Evolutionary conservation across 2,329 filamentous ascomycete genomes (phyloP).

Genomic region (Colletotrichum incanum): DNA sequence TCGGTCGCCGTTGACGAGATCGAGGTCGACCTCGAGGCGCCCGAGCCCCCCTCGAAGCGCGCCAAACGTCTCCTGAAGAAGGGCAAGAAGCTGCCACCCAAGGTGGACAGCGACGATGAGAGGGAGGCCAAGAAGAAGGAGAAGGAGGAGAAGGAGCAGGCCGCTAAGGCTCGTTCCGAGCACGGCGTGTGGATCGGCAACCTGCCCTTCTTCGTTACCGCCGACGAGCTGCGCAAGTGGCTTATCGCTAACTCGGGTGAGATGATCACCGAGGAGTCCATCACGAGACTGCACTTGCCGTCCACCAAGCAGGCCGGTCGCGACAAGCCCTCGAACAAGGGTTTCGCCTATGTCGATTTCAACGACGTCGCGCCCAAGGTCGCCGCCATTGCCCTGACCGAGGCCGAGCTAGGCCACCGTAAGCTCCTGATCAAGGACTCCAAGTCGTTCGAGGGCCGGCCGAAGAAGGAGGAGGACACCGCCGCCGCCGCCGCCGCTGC

Average conservation of each 20-base stretch:
- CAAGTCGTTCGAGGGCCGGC: constrained; percentile 91
- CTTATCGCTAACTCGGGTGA: constrained; percentile 81
- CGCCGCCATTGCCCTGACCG: constrained; percentile 88
- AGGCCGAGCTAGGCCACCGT: constrained; percentile 82
- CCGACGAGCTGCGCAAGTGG: constrained; percentile 83
- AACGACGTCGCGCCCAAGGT: constrained; percentile 77
- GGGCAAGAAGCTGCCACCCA: constrained; percentile 72
- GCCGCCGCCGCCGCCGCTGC: constrained; percentile 48
- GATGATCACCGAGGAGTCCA: constrained; percentile 76
- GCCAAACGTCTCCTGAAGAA: constrained; percentile 93
- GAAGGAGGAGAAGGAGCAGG: constrained; percentile 58
- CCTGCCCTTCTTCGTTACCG: constrained; percentile 85
- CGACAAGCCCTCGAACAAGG: constrained; percentile 79
- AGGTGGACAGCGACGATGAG: constrained; percentile 59
- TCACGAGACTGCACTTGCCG: constrained; percentile 89
- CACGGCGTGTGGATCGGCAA: constrained; percentile 98
- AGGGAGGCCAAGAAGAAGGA: constrained; percentile 56
- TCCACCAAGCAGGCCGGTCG: constrained; percentile 66
- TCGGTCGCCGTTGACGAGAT: constrained; percentile 76
- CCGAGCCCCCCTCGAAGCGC: constrained; percentile 96
- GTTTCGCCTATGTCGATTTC: constrained; percentile 98
- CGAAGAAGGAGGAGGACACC: constrained; percentile 72
- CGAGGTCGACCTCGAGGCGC: constrained; percentile 90
- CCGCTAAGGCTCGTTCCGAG: constrained; percentile 75
- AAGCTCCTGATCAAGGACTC: constrained; percentile 94